These are phyloP conservation scores for Coprinopsis cinerea DNA, from an alignment of 768 basidiomycete species.

Conservation along the genomic window DNA sequence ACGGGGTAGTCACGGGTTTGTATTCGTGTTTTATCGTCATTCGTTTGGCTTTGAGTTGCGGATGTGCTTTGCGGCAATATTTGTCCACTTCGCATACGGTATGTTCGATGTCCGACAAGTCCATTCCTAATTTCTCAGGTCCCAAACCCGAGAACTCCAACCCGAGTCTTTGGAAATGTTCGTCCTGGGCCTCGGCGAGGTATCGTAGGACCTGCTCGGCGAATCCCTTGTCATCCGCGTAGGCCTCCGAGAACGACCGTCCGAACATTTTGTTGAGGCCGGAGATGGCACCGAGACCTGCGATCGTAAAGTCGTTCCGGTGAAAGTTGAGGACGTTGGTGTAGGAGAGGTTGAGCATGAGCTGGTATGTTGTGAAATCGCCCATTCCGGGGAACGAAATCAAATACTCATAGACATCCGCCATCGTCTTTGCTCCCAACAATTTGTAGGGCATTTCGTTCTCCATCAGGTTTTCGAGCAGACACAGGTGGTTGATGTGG, in stretches of 20 bases:
- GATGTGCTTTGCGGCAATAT: slow-evolving; percentile 57
- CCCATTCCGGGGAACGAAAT: slow-evolving; percentile 64
- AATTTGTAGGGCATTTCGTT: slow-evolving; percentile 46
- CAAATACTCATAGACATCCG: slow-evolving; percentile 58
- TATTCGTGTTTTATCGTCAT: slow-evolving; percentile 36
- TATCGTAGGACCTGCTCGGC: slow-evolving; percentile 60
- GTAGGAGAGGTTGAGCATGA: slow-evolving; percentile 55
- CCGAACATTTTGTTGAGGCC: slow-evolving; percentile 71
- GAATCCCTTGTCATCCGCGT: slow-evolving; percentile 25
- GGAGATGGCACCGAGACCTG: slow-evolving; percentile 60
- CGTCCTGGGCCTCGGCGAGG: slow-evolving; percentile 51
- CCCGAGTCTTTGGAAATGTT: slow-evolving; percentile 57
- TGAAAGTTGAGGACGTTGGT: slow-evolving; percentile 53
- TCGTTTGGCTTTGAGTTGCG: slow-evolving; percentile 31
- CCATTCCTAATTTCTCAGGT: slow-evolving; percentile 42
- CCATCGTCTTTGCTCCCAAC: slow-evolving; percentile 44
- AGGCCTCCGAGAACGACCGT: slow-evolving; percentile 26
- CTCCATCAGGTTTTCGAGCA: slow-evolving; percentile 57
- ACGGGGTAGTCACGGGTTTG: slow-evolving; percentile 16
- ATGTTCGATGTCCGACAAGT: slow-evolving; percentile 72
- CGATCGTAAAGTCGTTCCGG: slow-evolving; percentile 62
- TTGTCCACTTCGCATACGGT: slow-evolving; percentile 76
- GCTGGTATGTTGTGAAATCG: slow-evolving; percentile 69
- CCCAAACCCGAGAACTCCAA: slow-evolving; percentile 49
- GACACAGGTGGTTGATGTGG: slow-evolving; percentile 57